A percentile compares a stretch with the other conserved stretches of the same genome.
These are phyloP conservation scores for Dictyostelium purpureum DNA, from an alignment of 78 protist species.

Conservation along the genomic window DNA sequence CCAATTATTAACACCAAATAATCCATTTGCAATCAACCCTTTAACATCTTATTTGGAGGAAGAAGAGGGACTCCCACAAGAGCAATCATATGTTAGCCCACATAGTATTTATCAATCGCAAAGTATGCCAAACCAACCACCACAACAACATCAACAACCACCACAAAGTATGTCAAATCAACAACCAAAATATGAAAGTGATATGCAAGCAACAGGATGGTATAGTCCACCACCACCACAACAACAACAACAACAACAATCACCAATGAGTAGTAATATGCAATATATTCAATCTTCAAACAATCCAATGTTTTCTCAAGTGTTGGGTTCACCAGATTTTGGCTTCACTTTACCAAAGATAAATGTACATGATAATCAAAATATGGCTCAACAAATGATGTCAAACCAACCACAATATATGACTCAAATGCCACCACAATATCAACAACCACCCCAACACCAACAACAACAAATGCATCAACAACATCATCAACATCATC, in stretches of 20 bases:
- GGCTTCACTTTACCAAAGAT: conserved; percentile 18
- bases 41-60: conserved; percentile 31
- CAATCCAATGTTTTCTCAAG: conserved; percentile 1
- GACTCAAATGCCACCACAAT: not conserved
- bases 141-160: not conserved
- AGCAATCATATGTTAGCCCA: not conserved
- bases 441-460: not conserved
- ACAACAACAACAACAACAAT: not conserved
- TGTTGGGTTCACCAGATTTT: conserved; percentile 13
- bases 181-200: not conserved
- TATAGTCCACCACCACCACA: not conserved
- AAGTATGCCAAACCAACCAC: too few relatives aligned
- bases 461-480: not conserved
- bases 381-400: not conserved
- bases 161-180: not conserved
- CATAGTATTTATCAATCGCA: too few relatives aligned
- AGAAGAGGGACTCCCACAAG: not conserved
- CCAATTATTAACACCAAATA: conserved; percentile 14
- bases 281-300: not conserved
- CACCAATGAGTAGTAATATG: not conserved
- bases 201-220: not conserved
- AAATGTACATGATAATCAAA: conserved; percentile 6
- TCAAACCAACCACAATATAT: not conserved
- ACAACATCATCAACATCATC: not conserved
- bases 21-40: not conserved